Percentiles rank a stretch among this genome's conserved stretches.
Conservation (phyloP, 1,284 basidiomycete genomes). For the Irpex lacteus region DNA sequence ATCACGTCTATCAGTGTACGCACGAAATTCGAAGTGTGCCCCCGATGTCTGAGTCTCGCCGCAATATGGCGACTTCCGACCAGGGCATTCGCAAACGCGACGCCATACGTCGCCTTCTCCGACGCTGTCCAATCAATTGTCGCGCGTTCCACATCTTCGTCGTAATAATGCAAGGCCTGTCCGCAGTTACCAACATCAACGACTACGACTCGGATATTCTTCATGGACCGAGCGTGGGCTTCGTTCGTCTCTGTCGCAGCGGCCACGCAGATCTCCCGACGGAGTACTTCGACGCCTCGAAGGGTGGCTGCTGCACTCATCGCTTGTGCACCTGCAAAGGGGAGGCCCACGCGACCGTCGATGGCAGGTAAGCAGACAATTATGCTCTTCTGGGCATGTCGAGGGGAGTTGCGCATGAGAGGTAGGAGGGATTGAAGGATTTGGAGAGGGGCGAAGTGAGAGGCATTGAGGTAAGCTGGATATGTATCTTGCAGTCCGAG, state of each 20-base stretch:
- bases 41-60: constrained; percentile 9
- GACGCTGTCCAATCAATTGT: constrained; percentile 70
- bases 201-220: constrained; percentile 56
- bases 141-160: constrained; percentile 30
- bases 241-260: constrained; percentile 42
- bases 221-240: constrained; percentile 38
- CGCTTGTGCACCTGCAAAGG: constrained; percentile 62
- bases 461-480: constrained; percentile 63
- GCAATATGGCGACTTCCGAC: constrained; percentile 23
- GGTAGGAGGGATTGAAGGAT: constrained; percentile 75
- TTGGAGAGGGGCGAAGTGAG: constrained; percentile 73
- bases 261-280: constrained; percentile 63
- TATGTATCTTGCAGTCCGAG: constrained; percentile 62
- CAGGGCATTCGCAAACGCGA: constrained; percentile 55
- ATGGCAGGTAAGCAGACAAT: constrained; percentile 69
- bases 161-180: not conserved
- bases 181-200: constrained; percentile 66
- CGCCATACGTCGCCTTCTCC: constrained; percentile 67
- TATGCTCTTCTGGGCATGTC: constrained; percentile 57
- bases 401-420: constrained; percentile 60
- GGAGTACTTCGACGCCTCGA: constrained; percentile 65
- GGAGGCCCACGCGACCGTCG: constrained; percentile 67
- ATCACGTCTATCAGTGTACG: constrained; percentile 54
- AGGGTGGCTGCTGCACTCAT: constrained; percentile 73
- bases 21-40: constrained; percentile 55